phyloP scores from a whole-genome alignment of 208 protist genomes.

The Wallacemonas sp. region DNA sequence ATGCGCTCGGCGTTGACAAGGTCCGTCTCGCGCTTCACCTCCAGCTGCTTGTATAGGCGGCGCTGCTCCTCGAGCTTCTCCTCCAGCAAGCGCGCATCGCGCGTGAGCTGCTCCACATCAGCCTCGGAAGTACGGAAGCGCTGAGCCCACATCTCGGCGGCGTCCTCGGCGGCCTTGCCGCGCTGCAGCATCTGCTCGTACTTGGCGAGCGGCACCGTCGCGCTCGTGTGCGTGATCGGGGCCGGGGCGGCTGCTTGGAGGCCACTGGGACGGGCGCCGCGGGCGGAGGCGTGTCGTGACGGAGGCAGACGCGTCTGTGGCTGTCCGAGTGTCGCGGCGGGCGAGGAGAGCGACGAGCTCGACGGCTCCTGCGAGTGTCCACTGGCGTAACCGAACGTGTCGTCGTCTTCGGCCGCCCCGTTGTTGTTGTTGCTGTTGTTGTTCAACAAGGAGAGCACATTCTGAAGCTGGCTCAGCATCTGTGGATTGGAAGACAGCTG shows the following conservation, averaged over 20 bases:
- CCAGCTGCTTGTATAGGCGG: constrained; percentile 14
- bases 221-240: neutral
- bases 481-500: constrained; percentile 69
- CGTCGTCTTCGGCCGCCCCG: neutral
- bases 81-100: constrained; percentile 46
- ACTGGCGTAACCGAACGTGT: neutral
- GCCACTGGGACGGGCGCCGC: neutral
- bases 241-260: too few relatives aligned
- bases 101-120: constrained; percentile 45
- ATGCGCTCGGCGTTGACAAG: constrained; percentile 42
- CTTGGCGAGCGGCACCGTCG: constrained; percentile 19
- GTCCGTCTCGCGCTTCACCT: constrained; percentile 47
- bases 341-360: constrained; percentile 18
- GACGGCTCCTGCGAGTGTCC: constrained; percentile 6
- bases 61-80: constrained; percentile 36
- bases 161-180: constrained; percentile 1
- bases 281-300: neutral
- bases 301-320: constrained; percentile 1
- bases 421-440: constrained; percentile 5
- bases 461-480: constrained; percentile 64
- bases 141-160: constrained; percentile 1
- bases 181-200: constrained; percentile 28
- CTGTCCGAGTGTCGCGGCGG: constrained; percentile 13
- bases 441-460: constrained; percentile 46
- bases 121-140: constrained; percentile 17